These are phyloP conservation scores for Akanthomyces lecanii DNA, from an alignment of 2,329 filamentous ascomycete genomes.

Conservation along the genomic window DNA sequence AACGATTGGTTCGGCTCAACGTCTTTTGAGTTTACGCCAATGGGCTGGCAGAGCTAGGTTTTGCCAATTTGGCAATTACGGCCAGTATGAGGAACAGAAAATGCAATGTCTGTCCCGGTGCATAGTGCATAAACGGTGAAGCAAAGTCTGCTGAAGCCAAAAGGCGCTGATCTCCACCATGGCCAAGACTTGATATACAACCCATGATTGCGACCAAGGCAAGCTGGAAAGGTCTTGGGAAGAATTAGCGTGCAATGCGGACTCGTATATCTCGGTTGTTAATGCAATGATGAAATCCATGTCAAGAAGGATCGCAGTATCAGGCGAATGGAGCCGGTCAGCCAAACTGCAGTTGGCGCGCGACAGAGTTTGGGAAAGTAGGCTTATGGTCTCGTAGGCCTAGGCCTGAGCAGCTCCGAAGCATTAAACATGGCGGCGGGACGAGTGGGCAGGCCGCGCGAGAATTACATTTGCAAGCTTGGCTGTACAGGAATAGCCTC, in stretches of 20 bases:
- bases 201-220: background rate
- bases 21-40: background rate
- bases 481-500: too few relatives aligned
- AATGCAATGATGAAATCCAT: background rate
- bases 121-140: too few relatives aligned
- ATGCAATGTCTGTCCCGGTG: too few relatives aligned
- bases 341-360: background rate
- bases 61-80: background rate
- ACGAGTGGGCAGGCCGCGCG: too few relatives aligned
- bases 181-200: background rate
- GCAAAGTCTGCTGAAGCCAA: too few relatives aligned
- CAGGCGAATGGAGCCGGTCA: background rate
- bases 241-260: background rate
- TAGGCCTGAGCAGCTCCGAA: too few relatives aligned
- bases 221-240: background rate
- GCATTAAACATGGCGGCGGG: too few relatives aligned
- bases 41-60: background rate
- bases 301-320: background rate
- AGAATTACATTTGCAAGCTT: too few relatives aligned
- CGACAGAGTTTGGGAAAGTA: background rate
- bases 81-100: background rate
- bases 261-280: background rate
- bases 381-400: too few relatives aligned
- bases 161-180: background rate
- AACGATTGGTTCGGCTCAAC: background rate